Conservation (phyloP, 257 asterid genomes). For the Voacanga thouarsii region DNA sequence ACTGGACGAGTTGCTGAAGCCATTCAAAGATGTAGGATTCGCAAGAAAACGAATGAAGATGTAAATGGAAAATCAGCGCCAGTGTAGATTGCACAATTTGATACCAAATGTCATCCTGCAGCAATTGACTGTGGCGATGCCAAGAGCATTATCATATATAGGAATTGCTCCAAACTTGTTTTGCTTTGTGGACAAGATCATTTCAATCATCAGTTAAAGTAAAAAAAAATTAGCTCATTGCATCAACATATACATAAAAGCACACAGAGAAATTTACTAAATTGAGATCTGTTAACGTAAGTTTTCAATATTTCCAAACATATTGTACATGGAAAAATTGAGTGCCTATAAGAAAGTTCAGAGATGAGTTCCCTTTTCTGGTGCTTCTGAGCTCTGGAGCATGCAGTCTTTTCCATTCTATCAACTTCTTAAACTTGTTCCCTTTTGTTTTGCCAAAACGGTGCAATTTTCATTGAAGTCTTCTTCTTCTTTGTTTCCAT, state of each 20-base stretch:
- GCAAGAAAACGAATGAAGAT: slow-evolving; percentile 13
- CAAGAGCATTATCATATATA: not conserved
- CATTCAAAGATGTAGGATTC: slow-evolving; percentile 19
- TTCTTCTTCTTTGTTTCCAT: slow-evolving; percentile 23
- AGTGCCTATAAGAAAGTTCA: not conserved
- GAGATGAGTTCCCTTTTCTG: not conserved
- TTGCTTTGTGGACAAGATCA: not conserved
- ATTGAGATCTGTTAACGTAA: not conserved
- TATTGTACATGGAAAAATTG: not conserved
- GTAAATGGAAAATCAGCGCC: slow-evolving; percentile 11
- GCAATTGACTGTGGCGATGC: not conserved
- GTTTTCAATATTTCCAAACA: not conserved
- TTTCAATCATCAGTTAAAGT: not conserved
- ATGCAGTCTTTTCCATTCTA: not conserved
- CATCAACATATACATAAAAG: not conserved
- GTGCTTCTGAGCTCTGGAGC: not conserved
- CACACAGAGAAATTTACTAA: not conserved
- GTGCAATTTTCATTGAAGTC: slow-evolving; percentile 20
- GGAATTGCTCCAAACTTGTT: not conserved
- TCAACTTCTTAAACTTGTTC: not conserved
- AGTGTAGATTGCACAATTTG: not conserved
- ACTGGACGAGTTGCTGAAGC: slow-evolving; percentile 26
- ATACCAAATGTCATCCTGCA: not conserved
- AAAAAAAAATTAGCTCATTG: not conserved
- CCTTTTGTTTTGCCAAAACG: not conserved